Base-by-base conservation (phyloP, 768 basidiomycete genomes). In the Rubroboletus pulcherrimus region DNA sequence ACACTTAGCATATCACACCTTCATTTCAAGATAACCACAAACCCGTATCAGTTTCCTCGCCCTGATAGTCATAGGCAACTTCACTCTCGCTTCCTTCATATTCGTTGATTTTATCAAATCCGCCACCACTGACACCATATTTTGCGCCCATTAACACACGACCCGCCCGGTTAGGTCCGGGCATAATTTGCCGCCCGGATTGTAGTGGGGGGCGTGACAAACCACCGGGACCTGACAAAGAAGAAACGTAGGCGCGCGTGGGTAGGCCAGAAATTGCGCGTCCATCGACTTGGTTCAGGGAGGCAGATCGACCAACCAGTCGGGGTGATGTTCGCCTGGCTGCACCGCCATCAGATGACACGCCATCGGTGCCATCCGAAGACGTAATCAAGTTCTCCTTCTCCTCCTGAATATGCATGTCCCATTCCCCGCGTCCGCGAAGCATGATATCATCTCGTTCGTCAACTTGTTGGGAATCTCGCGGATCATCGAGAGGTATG, bases 81-180 rank as follows among this genome's bases (percentile, higher is more conserved):
- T 77, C 76, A 38, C 67, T 73, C 51, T 79, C 80, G 43, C 72
- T 75, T 14, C 64, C 64, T 46, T 80, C 80, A 7, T 68, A 53
- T 60, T 80, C 77, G 40, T 75, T 77, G 31, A 83, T 81, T 52
- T 79, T 77, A 59, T 83, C 81, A 47, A 81, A 73, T 30, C 73
- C 70, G 26, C 66, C 61, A 17, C 65, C 54, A 31, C 62, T 55
- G 4, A 47, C 55, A 37, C 73, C 70, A 42, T 70, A 72, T 57
- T 74, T 72, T 42, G 60, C 45, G 39, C 60, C 68, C 71, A 81
- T 81, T 66, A 81, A 71, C 11, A 81, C 70, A n/a, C 82, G 75
- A 11, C 77, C 80, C 12, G 80, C 74, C 50, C 81, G 74, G 58
- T 64, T 77, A 31, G 77, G 73, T 24, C 77, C 77, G 2, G 80